Percentiles rank a stretch among this genome's conserved stretches.
Evolutionary conservation across 345 rosid species (phyloP).

Genomic region (Excoecaria cochinchinensis): DNA sequence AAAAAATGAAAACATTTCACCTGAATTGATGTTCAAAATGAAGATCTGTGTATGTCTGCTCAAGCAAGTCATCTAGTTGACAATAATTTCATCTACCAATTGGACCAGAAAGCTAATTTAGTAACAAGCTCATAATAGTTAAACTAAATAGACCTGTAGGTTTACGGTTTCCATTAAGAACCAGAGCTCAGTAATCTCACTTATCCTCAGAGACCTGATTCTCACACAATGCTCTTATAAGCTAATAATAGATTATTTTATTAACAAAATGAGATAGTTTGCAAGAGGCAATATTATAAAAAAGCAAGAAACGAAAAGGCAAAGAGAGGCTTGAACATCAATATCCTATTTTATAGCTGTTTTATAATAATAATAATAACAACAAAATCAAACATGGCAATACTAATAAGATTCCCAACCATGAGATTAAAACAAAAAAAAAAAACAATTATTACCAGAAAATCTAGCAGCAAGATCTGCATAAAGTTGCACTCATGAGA

Average conservation of each 20-base stretch:
- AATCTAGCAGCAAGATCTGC: slow-evolving; percentile 63
- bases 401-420: slow-evolving; percentile 31
- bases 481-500: slow-evolving; percentile 75
- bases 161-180: slow-evolving; percentile 16
- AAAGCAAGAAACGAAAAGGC: slow-evolving; percentile 14
- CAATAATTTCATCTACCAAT: slow-evolving; percentile 60
- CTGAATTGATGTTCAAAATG: slow-evolving; percentile 44
- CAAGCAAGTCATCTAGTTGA: slow-evolving; percentile 65
- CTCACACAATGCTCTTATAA: slow-evolving; percentile 9
- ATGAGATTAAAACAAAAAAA: neutral
- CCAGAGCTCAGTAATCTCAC: slow-evolving; percentile 15
- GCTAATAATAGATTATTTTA: neutral
- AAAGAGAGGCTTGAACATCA: slow-evolving; percentile 21
- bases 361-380: neutral
- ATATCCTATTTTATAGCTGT: slow-evolving; percentile 12
- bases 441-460: slow-evolving; percentile 74
- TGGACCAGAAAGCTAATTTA: slow-evolving; percentile 53
- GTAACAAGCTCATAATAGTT: slow-evolving; percentile 30
- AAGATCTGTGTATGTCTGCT: slow-evolving; percentile 51
- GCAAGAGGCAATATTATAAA: neutral
- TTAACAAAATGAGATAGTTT: neutral
- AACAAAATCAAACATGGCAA: neutral
- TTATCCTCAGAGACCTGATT: neutral
- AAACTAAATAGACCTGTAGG: slow-evolving; percentile 27
- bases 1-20: slow-evolving; percentile 39